Evolutionary conservation across 176 grass and related monocot species (phyloP).

Genomic region (Aegilops bicornis): DNA sequence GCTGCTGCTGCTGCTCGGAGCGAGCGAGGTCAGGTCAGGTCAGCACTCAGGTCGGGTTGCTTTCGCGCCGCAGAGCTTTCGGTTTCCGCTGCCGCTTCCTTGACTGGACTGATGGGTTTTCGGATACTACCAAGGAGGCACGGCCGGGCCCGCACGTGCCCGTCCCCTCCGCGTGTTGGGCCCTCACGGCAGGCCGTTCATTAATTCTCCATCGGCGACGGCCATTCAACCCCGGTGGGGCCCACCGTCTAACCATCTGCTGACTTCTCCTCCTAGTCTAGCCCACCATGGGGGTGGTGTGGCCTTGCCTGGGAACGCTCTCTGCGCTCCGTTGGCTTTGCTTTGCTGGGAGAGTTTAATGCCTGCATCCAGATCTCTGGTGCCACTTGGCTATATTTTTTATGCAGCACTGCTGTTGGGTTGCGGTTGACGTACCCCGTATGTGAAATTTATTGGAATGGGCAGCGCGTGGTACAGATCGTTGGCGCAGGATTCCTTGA

Average conservation of each 20-base stretch:
- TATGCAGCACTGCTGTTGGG: neutral
- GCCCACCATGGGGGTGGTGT: no score
- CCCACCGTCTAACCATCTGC: conserved; percentile 5
- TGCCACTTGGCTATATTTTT: conserved; percentile 20
- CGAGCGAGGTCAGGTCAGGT: neutral
- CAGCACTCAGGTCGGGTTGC: conserved; percentile 19
- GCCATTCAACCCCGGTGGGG: conserved; percentile 26
- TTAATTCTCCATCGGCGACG: neutral
- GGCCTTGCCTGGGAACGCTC: conserved; percentile 29
- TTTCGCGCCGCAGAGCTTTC: conserved; percentile 34
- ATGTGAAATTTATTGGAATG: neutral
- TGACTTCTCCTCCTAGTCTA: neutral
- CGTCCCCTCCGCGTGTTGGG: conserved; percentile 10
- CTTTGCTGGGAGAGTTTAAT: conserved; percentile 20
- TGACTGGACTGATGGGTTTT: conserved; percentile 1
- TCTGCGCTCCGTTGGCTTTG: conserved; percentile 31
- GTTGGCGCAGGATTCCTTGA: conserved; percentile 9
- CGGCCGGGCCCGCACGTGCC: conserved; percentile 24
- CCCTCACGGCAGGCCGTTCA: neutral
- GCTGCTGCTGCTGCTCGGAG: neutral
- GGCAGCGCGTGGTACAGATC: neutral
- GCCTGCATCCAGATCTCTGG: neutral
- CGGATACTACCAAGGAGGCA: conserved; percentile 7
- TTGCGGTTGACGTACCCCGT: neutral
- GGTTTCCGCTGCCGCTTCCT: conserved; percentile 24